These are phyloP conservation scores for Cicer yamashitae DNA, from an alignment of 306 rosid genomes.

Conservation along the genomic window DNA sequence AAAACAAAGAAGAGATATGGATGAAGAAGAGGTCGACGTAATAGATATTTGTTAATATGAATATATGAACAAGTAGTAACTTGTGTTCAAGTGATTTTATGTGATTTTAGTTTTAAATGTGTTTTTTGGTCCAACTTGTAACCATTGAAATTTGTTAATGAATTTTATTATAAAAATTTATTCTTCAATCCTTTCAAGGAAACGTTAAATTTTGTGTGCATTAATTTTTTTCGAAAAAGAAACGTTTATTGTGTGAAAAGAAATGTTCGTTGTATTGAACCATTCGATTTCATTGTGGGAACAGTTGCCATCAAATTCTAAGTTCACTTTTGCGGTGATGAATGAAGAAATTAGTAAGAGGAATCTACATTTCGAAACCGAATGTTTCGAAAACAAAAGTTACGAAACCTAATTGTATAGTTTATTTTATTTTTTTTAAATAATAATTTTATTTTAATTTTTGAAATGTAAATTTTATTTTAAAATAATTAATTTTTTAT, in stretches of 20 bases:
- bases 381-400: too few relatives aligned
- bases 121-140: neutral
- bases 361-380: too few relatives aligned
- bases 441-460: too few relatives aligned
- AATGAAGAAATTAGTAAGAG: too few relatives aligned
- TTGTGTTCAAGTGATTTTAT: slow-evolving; percentile 6
- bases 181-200: neutral
- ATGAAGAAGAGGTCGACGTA: slow-evolving; percentile 1
- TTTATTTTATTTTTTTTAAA: too few relatives aligned
- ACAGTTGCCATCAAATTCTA: neutral
- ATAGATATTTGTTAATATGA: neutral
- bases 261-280: too few relatives aligned
- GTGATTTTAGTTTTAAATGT: neutral
- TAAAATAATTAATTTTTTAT: too few relatives aligned
- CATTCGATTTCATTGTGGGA: neutral
- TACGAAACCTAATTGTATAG: too few relatives aligned
- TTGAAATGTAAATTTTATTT: too few relatives aligned
- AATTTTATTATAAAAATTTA: neutral
- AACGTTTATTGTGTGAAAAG: neutral
- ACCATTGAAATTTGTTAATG: neutral
- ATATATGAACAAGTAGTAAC: neutral
- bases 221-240: neutral
- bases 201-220: neutral
- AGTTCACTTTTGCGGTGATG: too few relatives aligned
- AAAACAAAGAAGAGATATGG: slow-evolving; percentile 32